Conservation (phyloP, 2,329 filamentous ascomycete species). For the Hirsutella rhossiliensis region DNA sequence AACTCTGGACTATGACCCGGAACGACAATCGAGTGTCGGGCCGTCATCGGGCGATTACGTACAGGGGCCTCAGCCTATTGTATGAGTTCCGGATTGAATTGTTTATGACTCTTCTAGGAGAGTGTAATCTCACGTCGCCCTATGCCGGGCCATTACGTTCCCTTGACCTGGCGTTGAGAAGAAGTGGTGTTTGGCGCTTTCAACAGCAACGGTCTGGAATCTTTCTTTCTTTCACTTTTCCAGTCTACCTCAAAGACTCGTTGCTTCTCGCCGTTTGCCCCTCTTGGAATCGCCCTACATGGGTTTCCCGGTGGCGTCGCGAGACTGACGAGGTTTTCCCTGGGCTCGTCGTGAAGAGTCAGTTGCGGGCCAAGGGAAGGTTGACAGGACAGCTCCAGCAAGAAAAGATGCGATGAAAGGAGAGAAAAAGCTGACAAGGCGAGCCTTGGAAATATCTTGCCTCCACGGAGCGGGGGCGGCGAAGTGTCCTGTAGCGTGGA, state of each 20-base stretch:
- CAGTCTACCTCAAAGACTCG: not conserved
- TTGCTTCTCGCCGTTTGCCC: too few relatives aligned
- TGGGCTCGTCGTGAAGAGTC: too few relatives aligned
- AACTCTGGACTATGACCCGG: too few relatives aligned
- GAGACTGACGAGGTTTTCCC: too few relatives aligned
- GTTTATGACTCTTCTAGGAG: slow-evolving; percentile 17
- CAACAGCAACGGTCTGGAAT: not conserved
- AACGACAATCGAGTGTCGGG: too few relatives aligned
- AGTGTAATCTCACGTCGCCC: slow-evolving; percentile 26
- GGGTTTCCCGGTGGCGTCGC: too few relatives aligned
- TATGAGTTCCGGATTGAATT: not conserved
- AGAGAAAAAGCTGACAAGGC: not conserved
- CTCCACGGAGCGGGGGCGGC: not conserved
- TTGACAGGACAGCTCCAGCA: not conserved
- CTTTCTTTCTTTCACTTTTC: slow-evolving; percentile 3
- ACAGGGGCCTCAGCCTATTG: too few relatives aligned
- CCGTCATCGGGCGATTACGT: too few relatives aligned
- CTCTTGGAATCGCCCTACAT: too few relatives aligned
- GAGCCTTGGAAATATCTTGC: slow-evolving; percentile 3
- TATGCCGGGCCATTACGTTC: slow-evolving; percentile 22
- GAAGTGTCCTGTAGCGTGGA: not conserved
- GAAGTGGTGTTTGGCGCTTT: slow-evolving; percentile 10
- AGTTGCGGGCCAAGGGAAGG: too few relatives aligned
- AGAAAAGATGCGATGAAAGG: not conserved
- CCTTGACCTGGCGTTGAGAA: slow-evolving; percentile 21